Evolutionary conservation across 805 yeast species (phyloP).

Genomic region (Candida awuae): DNA sequence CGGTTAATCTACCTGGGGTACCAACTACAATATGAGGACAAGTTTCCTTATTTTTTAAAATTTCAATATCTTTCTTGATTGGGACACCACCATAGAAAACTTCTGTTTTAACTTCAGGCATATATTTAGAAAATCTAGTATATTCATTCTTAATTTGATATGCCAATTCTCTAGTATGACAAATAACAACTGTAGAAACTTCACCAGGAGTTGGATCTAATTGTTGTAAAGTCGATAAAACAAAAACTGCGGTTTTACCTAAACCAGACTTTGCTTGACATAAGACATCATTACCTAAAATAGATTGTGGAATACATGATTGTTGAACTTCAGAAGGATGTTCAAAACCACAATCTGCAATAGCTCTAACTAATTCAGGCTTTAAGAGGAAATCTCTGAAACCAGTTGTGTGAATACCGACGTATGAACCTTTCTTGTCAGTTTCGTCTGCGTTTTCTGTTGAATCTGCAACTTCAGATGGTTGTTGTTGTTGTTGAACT

Average conservation of each 20-base stretch:
- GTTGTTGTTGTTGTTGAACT: conserved; percentile 38
- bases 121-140: conserved; percentile 93
- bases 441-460: conserved; percentile 42
- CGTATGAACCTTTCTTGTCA: conserved; percentile 93
- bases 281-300: conserved; percentile 93
- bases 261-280: conserved; percentile 99
- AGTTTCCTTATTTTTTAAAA: conserved; percentile 83
- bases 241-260: conserved; percentile 98
- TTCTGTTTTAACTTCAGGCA: conserved; percentile 95
- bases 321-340: conserved; percentile 99
- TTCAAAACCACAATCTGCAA: conserved; percentile 98
- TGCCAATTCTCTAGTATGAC: conserved; percentile 98
- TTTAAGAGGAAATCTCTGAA: conserved; percentile 95
- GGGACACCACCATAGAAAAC: conserved; percentile 96
- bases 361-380: conserved; percentile 95
- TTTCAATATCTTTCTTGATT: conserved; percentile 75
- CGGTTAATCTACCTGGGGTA: conserved; percentile 96
- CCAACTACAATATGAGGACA: conserved; percentile 96
- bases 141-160: conserved; percentile 97
- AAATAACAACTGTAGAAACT: conserved; percentile 85
- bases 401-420: conserved; percentile 97
- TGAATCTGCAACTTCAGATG: conserved; percentile 36
- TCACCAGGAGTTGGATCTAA: conserved; percentile 97
- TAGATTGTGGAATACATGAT: conserved; percentile 95
- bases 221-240: conserved; percentile 91